These are phyloP conservation scores for Pelargonium fulgidum DNA, from an alignment of 441 rosid species.

Conservation along the genomic window DNA sequence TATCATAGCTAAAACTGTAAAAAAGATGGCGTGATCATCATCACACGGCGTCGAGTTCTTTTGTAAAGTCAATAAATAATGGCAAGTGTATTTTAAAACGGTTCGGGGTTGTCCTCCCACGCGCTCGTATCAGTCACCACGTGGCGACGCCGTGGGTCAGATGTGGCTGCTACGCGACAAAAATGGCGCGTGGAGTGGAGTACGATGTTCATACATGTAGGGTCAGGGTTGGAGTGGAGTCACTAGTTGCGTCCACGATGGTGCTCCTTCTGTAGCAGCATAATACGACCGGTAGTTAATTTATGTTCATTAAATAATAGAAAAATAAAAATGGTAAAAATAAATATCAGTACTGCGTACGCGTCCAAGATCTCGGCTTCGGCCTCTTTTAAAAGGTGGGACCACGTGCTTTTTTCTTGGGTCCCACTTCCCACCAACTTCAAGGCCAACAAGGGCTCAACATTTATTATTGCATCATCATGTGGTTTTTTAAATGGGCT, in stretches of 20 bases:
- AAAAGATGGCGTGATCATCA: slow-evolving; percentile 1
- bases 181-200: neutral
- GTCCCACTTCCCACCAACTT: neutral
- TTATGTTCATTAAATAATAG: too few species aligned
- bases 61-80: neutral
- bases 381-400: neutral
- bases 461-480: slow-evolving; percentile 4
- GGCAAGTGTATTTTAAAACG: neutral
- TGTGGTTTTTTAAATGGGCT: neutral
- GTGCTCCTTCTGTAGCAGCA: neutral
- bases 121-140: neutral
- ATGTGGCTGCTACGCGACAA: neutral
- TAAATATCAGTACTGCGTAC: neutral
- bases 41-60: neutral
- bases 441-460: neutral
- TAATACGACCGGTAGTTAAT: neutral
- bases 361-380: neutral
- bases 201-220: too few species aligned
- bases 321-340: neutral
- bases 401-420: neutral
- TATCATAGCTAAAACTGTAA: neutral
- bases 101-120: neutral
- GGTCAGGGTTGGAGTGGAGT: neutral
- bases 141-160: neutral
- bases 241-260: slow-evolving; percentile 3